Conservation (phyloP, 306 rosid species). For the Vigna trinervia region DNA sequence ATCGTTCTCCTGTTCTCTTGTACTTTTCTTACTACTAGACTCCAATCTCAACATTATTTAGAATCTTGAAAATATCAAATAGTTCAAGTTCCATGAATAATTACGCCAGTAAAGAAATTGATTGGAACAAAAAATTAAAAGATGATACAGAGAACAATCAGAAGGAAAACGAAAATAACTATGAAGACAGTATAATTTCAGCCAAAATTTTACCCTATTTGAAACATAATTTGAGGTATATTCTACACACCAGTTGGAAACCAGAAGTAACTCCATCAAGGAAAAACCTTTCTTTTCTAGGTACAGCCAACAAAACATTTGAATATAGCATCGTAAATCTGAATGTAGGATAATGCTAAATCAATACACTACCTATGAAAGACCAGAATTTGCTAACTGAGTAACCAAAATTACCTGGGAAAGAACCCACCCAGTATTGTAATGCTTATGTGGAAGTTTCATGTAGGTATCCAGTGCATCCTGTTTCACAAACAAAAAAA, state of each 20-base stretch:
- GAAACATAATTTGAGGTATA: background rate
- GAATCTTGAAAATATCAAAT: constrained; percentile 8
- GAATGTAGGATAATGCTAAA: background rate
- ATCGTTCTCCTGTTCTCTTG: background rate
- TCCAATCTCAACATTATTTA: constrained; percentile 11
- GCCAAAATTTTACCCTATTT: background rate
- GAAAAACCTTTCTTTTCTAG: constrained; percentile 30
- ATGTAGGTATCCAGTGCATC: constrained; percentile 86
- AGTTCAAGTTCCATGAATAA: background rate
- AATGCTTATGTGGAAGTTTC: constrained; percentile 91
- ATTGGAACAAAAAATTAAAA: background rate
- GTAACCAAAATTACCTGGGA: constrained; percentile 73
- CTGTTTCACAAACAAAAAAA: constrained; percentile 56
- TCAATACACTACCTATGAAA: constrained; percentile 32
- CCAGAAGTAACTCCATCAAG: constrained; percentile 23
- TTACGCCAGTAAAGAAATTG: background rate
- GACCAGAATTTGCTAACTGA: constrained; percentile 20
- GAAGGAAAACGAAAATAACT: background rate
- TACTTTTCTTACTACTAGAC: background rate
- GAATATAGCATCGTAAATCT: constrained; percentile 21
- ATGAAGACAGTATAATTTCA: background rate
- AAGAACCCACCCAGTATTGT: constrained; percentile 96
- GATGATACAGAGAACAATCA: background rate
- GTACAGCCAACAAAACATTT: background rate
- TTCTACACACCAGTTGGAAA: background rate